These are phyloP conservation scores for Anethum foeniculum DNA, from an alignment of 140 eudicot species.

Conservation along the genomic window DNA sequence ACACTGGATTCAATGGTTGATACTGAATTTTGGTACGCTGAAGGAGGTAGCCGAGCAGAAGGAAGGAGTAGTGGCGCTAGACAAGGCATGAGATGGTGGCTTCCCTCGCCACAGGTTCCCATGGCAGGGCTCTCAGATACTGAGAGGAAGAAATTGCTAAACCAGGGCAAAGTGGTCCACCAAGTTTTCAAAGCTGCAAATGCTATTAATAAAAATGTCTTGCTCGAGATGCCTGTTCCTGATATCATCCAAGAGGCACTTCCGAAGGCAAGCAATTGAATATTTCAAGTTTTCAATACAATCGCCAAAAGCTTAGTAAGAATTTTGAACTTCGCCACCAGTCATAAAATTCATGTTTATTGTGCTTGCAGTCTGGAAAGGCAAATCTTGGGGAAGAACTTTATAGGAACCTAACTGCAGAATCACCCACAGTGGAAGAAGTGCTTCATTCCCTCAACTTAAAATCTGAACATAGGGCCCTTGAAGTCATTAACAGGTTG, in stretches of 20 bases:
- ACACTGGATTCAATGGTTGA: conserved; percentile 54
- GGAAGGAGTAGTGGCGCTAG: conserved; percentile 39
- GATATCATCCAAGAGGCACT: conserved; percentile 53
- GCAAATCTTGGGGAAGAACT: conserved; percentile 81
- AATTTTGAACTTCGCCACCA: background rate
- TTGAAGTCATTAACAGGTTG: conserved; percentile 58
- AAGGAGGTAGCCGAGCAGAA: conserved; percentile 77
- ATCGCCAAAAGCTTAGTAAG: background rate
- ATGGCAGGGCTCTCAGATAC: conserved; percentile 57
- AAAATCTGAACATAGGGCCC: conserved; percentile 69
- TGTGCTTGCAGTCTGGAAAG: conserved; percentile 56
- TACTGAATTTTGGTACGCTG: conserved; percentile 83
- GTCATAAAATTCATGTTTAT: background rate
- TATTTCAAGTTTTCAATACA: background rate
- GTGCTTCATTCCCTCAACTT: conserved; percentile 46
- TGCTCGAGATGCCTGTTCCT: conserved; percentile 79
- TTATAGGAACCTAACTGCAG: conserved; percentile 41
- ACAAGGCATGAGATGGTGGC: conserved; percentile 77
- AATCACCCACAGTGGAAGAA: conserved; percentile 37
- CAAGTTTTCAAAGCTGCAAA: conserved; percentile 89
- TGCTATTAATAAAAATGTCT: conserved; percentile 62
- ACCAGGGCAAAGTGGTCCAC: conserved; percentile 56
- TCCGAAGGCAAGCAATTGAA: conserved; percentile 46
- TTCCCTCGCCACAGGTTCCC: conserved; percentile 76
- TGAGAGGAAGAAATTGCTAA: conserved; percentile 55